Evolutionary conservation across 148 eudicot species (phyloP), one percentile per base, ranked within the genome.

Genomic region (Fallopia convolvulus): DNA sequence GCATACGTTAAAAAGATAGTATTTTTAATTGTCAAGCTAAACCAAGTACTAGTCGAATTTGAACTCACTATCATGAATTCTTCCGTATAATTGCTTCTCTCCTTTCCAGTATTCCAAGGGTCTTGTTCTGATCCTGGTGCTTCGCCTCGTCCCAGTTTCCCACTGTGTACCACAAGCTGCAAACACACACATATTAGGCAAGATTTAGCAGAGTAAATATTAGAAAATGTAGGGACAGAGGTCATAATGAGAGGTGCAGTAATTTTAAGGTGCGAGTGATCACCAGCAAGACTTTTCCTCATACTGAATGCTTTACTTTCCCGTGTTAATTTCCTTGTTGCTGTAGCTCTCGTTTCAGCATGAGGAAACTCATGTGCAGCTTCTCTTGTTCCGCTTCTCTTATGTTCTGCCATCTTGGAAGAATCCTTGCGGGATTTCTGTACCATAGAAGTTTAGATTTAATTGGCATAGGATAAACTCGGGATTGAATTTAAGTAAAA

Each of bases 21-120:
- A 32, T 58, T 58, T 58, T 21, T 1, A 42, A 33, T 26, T 41
- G 40, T 10, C 26, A 15, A 12, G 73, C 21, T 14, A 42, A 39
- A 32, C 10, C 14, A 72, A 47, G 65, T 53, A 30, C 15, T 30
- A 3, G 7, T n/a, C n/a, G 1, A 14, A 79, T 74, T 65, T 75
- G 77, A 80, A 81, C 93, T 87, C 78, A 92, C 98, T 86, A 46
- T 89, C 76, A 78, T 90, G 87, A 23, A 94, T 80, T 23, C 96
- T 88, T 40, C 88, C 97, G 50, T 92, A 92, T 79, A 94, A 60
- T 58, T 86, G 78, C 9, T 93, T 85, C 82, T 92, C 97, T 21
- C 97, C 96, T 83, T 74, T 92, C 98, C 98, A 94, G 75, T 74
- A 92, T 79, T 94, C 91, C 84, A 94, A 78, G 20, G 97, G 97